Base-by-base conservation (phyloP, 2,329 filamentous ascomycete species). In the Helminthosporium solani region DNA sequence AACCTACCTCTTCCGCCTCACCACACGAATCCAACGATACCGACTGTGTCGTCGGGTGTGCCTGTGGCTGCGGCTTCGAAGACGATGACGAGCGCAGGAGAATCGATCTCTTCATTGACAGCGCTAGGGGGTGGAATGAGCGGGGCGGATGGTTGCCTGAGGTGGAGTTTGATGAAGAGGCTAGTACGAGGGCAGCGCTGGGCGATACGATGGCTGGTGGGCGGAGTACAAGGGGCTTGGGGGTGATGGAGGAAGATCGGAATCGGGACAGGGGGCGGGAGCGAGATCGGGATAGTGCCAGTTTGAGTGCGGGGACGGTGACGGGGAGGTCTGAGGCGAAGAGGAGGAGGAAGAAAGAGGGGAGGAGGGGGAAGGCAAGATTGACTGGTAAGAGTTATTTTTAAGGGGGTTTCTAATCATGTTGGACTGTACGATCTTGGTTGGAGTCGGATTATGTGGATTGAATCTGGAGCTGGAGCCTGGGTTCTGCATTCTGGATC, bases 41-140 rank as follows among this genome's bases (percentile, higher is more conserved):
- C 11, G 63, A 64, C 40, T 68, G 66, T 42, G 57, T 63, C 3
- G 65, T 66, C 7, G 60, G 60, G 1, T 62, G 64, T 35, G 56
- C 57, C 4, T 63, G 64, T 19, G 63, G 58, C 11, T 66, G 60
- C 33, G 60, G 63, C 6, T 49, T 64, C 25, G 58, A 64, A 41
- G 60, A 58, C 3, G 50, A 61, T 18, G 54, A 60, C 15, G 58
- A 60, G 47, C 49, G 55, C 20, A 58, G 44, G 20, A 49, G 55
- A 25, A 62, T 66, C 53, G 63, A 64, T 31, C 57, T 59, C 6
- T 64, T 62, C 18, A 56, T 64, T 19, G 63, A 65, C 12, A 59
- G 58, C 18, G 58, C 63, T 7, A 50, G 61, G 18, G 56, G 51
- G 3, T 65, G 61, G 64, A 55, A 63, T 30, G 62, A 66, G 34